Evolutionary conservation across 371 early-diverging fungal species (phyloP).

Genomic region (Thermomucor indicae-seudaticae): DNA sequence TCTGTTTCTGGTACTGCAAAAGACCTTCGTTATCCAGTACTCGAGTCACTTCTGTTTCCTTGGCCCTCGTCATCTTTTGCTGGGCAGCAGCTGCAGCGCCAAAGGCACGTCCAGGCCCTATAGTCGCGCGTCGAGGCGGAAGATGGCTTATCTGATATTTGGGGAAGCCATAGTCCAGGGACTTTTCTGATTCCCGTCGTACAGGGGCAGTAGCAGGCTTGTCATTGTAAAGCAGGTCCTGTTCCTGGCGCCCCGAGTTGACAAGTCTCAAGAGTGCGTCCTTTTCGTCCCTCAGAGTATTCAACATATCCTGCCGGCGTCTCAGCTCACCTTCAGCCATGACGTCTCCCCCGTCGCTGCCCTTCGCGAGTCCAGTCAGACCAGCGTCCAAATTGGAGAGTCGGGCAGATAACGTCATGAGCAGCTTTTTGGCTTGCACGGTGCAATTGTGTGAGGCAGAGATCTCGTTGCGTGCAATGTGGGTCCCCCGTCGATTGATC

Average conservation of each 20-base stretch:
- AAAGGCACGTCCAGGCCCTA: conserved; percentile 51
- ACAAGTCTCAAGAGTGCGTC: conserved; percentile 51
- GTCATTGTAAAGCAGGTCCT: conserved; percentile 16
- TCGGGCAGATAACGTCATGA: conserved; percentile 42
- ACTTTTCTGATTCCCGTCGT: not conserved
- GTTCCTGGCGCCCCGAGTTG: conserved; percentile 44
- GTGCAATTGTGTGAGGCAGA: conserved; percentile 70
- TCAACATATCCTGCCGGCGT: conserved; percentile 71
- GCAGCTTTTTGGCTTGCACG: conserved; percentile 72
- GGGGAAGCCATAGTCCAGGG: conserved; percentile 21
- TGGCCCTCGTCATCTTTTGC: conserved; percentile 29
- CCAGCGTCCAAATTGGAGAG: conserved; percentile 54
- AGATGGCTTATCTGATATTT: not conserved
- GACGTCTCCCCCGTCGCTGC: conserved; percentile 18
- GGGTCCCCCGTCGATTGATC: conserved; percentile 64
- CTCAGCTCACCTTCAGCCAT: conserved; percentile 66
- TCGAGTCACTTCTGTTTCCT: conserved; percentile 74
- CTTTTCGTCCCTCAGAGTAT: conserved; percentile 62
- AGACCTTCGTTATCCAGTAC: conserved; percentile 71
- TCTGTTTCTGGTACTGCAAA: conserved; percentile 65
- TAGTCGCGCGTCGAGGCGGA: not conserved
- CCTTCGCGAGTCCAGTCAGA: conserved; percentile 43
- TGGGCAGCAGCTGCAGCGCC: conserved; percentile 49
- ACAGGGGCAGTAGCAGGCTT: not conserved
- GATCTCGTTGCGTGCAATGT: conserved; percentile 65